A percentile compares a stretch with the other conserved stretches of the same genome.
These are phyloP conservation scores for Cenchrus americanus DNA, from an alignment of 176 grass and related monocot species.

Conservation along the genomic window DNA sequence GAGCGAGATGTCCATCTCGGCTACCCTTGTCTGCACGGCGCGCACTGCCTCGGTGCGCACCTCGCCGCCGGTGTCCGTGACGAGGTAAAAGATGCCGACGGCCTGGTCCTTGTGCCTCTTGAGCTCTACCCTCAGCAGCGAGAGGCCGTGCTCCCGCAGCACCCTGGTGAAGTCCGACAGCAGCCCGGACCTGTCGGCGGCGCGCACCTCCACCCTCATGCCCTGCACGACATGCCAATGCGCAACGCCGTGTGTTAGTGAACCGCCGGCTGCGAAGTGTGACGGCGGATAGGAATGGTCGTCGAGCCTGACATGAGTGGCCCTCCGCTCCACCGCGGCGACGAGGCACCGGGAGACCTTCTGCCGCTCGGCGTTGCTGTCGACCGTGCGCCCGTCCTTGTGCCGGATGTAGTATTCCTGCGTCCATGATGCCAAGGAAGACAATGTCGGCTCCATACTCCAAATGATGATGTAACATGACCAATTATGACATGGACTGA, in stretches of 20 bases:
- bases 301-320: constrained; percentile 48
- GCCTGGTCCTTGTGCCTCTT: constrained; percentile 55
- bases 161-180: constrained; percentile 65
- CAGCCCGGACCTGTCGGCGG: constrained; percentile 50
- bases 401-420: constrained; percentile 86
- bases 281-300: not conserved
- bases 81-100: constrained; percentile 51
- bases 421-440: not conserved
- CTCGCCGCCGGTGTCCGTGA: constrained; percentile 57
- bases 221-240: constrained; percentile 48
- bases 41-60: constrained; percentile 51
- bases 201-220: constrained; percentile 54
- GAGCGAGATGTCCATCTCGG: constrained; percentile 44
- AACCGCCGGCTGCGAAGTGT: not conserved
- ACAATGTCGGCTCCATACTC: not conserved
- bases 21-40: constrained; percentile 43
- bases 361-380: constrained; percentile 59
- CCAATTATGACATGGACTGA: not conserved
- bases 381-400: constrained; percentile 68
- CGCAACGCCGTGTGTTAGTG: constrained; percentile 1
- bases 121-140: constrained; percentile 48
- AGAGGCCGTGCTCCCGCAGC: constrained; percentile 63
- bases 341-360: constrained; percentile 72
- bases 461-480: not conserved
- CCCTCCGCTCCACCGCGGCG: constrained; percentile 68